Conservation (phyloP, 2,329 filamentous ascomycete genomes). For the Aspergillus tanneri region DNA sequence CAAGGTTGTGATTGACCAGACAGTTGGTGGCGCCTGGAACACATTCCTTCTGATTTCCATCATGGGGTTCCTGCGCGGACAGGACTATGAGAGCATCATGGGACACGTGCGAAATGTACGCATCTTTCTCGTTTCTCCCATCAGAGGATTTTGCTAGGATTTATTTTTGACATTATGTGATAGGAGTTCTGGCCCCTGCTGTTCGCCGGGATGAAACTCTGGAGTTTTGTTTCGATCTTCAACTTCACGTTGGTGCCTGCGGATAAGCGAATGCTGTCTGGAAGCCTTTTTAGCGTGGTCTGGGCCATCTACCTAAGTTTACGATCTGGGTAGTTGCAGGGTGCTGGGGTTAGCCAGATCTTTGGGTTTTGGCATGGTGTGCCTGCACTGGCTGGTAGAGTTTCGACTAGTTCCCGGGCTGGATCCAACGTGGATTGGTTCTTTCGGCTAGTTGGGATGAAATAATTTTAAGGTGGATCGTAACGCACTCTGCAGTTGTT, state of each 20-base stretch:
- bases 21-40: conserved; percentile 56
- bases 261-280: conserved; percentile 35
- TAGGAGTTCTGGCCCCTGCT: conserved; percentile 41
- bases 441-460: no score
- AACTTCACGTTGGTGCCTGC: conserved; percentile 41
- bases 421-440: no score
- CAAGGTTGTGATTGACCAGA: conserved; percentile 61
- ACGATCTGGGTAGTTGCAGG: conserved; percentile 23
- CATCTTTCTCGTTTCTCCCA: background rate
- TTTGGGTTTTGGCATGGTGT: background rate
- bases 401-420: no score
- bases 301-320: conserved; percentile 44
- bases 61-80: conserved; percentile 51
- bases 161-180: conserved; percentile 5
- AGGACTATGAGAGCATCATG: conserved; percentile 32
- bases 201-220: conserved; percentile 41
- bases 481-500: background rate
- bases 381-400: background rate
- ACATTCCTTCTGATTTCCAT: conserved; percentile 57
- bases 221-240: conserved; percentile 41
- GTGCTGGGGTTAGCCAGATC: background rate
- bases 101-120: conserved; percentile 36
- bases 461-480: no score
- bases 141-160: background rate
- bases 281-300: conserved; percentile 37